Evolutionary conservation across 2,329 filamentous ascomycete species (phyloP), one percentile per base, ranked within the genome.

Genomic region (Phoma herbarum): DNA sequence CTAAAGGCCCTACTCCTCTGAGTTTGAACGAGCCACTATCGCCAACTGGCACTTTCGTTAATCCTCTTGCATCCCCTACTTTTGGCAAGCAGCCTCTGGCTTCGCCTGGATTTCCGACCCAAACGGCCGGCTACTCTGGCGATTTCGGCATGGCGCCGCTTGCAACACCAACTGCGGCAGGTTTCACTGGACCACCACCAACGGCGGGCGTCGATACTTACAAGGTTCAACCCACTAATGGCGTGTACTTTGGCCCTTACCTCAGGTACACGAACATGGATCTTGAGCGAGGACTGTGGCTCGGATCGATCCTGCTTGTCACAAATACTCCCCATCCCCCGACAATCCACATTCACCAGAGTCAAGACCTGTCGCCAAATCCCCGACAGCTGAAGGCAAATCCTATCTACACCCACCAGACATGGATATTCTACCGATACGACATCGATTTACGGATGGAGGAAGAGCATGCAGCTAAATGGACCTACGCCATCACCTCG

Each of bases 401-500:
- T 65, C 87, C 88, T 14, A 97, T 99, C 57, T 91, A 89, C 67
- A 91, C 89, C 1, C 95, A 99, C 76, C 94, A 97, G 73, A 85
- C 93, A 60, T 99, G 93, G 93, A 89, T 89, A 12, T 99, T 99
- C 75, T 97, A 96, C 79, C 91, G 93, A 73, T 99, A 99, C 72
- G 93, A 97, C 62, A 78, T 98, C 55, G 91, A 97, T 61, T 78
- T 99, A 45, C 88, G 87, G 60, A 99, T 99, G 95, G 88, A 90
- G 31, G 93, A 98, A 16, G 75, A 82, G 16, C 85, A 83, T 25
- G 85, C 87, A 28, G 90, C 92, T 0, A 90, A 95, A 73, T 99
- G 95, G 95, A 99, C 95, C 0, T 99, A 99, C 73, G 95, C 95
- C 1, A 93, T 99, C 50, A 99, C 95, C 0, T 98, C 95, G 1